Conservation (phyloP, 352 stramenopile genomes). For the Phytophthora chlamydospora region DNA sequence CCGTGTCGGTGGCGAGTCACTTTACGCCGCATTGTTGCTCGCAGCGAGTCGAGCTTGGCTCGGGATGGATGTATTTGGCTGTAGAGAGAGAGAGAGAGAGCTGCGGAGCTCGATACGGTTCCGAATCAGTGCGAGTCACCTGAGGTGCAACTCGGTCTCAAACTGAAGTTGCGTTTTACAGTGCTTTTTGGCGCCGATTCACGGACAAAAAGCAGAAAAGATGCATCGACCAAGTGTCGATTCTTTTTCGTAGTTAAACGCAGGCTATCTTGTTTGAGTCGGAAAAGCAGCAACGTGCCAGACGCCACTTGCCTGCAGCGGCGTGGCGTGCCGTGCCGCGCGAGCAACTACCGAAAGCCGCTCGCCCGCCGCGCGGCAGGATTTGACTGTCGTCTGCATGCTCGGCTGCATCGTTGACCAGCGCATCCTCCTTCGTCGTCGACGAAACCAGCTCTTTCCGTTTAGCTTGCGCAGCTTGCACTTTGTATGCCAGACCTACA, state of each 20-base stretch:
- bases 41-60: too few species aligned
- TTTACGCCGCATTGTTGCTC: too few species aligned
- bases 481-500: conserved; percentile 13
- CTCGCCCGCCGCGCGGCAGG: too few species aligned
- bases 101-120: conserved; percentile 4
- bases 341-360: too few species aligned
- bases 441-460: conserved; percentile 28
- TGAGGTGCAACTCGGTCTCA: conserved; percentile 2
- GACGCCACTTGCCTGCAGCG: background rate
- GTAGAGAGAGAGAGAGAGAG: too few species aligned
- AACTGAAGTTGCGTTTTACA: conserved; percentile 13
- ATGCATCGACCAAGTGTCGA: conserved; percentile 9
- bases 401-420: background rate
- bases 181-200: background rate
- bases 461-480: background rate
- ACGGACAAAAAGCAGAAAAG: conserved; percentile 8
- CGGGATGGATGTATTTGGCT: too few species aligned
- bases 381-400: conserved; percentile 1
- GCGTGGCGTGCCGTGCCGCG: too few species aligned
- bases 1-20: background rate
- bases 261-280: conserved; percentile 14
- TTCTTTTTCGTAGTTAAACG: conserved; percentile 7
- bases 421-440: conserved; percentile 12
- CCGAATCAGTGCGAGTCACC: conserved; percentile 6
- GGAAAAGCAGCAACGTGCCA: background rate